Evolutionary conservation across 2,329 filamentous ascomycete species (phyloP).

Genomic region (Allantophomopsis cytisporea): DNA sequence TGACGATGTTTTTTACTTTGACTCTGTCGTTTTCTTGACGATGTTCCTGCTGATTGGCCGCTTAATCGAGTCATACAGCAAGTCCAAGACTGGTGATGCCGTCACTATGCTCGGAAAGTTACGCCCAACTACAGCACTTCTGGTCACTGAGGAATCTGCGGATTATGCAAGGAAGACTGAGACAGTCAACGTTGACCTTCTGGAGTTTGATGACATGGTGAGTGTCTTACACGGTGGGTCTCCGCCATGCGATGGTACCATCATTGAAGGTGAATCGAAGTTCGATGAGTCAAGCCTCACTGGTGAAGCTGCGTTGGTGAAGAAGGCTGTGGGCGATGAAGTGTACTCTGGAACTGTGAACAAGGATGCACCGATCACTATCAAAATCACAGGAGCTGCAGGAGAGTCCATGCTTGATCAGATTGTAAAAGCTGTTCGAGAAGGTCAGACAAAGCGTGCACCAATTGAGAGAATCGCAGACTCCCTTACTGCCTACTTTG

Average conservation of each 20-base stretch:
- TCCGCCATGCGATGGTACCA: constrained; percentile 67
- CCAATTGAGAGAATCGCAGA: constrained; percentile 67
- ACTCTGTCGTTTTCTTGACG: constrained; percentile 84
- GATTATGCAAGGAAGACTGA: constrained; percentile 2
- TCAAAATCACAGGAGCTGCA: constrained; percentile 48
- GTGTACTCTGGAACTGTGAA: constrained; percentile 68
- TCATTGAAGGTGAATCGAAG: constrained; percentile 46
- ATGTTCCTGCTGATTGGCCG: constrained; percentile 68
- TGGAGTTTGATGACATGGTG: constrained; percentile 63
- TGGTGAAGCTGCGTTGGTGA: constrained; percentile 56
- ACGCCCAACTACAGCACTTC: constrained; percentile 60
- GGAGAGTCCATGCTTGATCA: constrained; percentile 69
- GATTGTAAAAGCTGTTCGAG: constrained; percentile 63
- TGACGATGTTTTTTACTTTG: constrained; percentile 62
- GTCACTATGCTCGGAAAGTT: constrained; percentile 68
- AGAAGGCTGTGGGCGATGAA: constrained; percentile 46
- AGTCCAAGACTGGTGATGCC: constrained; percentile 78
- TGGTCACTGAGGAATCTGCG: constrained; percentile 37
- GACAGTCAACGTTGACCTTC: constrained; percentile 32
- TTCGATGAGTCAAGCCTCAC: constrained; percentile 92
- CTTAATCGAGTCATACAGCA: constrained; percentile 81
- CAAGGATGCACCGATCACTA: constrained; percentile 45
- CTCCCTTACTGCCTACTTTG: constrained; percentile 61
- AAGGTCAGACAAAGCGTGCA: constrained; percentile 63
- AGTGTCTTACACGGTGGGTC: constrained; percentile 67